Conservation (phyloP, 805 yeast species). For the Zygosaccharomyces gambellarensis region DNA sequence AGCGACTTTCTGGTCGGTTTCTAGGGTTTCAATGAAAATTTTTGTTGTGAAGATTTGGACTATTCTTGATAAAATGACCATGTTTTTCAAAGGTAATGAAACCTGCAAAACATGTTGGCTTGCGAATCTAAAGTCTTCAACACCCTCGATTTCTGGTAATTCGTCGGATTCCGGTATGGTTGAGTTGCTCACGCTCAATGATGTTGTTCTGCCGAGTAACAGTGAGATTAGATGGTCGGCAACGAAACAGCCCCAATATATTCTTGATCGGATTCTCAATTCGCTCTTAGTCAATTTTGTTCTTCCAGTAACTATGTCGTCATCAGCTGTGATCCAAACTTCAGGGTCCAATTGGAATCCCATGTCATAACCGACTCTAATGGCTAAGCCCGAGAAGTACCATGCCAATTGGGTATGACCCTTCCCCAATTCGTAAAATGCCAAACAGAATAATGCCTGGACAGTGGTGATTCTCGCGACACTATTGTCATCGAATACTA, state of each 20-base stretch:
- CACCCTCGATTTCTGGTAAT: slow-evolving; percentile 57
- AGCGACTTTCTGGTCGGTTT: slow-evolving; percentile 36
- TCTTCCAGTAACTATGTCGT: slow-evolving; percentile 33
- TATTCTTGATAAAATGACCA: slow-evolving; percentile 40
- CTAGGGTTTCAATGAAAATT: slow-evolving; percentile 33
- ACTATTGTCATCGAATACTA: slow-evolving; percentile 36
- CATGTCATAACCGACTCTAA: slow-evolving; percentile 60
- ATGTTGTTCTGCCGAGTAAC: slow-evolving; percentile 54
- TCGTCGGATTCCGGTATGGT: slow-evolving; percentile 56
- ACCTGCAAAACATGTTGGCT: slow-evolving; percentile 32
- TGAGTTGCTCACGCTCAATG: slow-evolving; percentile 51
- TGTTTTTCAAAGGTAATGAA: slow-evolving; percentile 38
- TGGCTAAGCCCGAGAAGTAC: slow-evolving; percentile 59
- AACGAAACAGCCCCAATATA: slow-evolving; percentile 63
- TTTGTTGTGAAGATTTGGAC: slow-evolving; percentile 35
- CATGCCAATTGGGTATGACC: slow-evolving; percentile 57
- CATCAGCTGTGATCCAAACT: slow-evolving; percentile 46
- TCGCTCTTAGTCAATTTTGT: slow-evolving; percentile 44
- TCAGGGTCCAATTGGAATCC: slow-evolving; percentile 60
- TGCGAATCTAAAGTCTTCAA: slow-evolving; percentile 50
- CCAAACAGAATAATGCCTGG: slow-evolving; percentile 54
- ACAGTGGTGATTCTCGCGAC: slow-evolving; percentile 47
- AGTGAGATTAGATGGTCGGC: slow-evolving; percentile 61
- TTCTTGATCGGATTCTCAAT: slow-evolving; percentile 51
- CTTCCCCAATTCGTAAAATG: slow-evolving; percentile 57